Evolutionary conservation across 2,329 filamentous ascomycete genomes (phyloP), one percentile per base, ranked within the genome.

Genomic region (Trichoderma sp.): DNA sequence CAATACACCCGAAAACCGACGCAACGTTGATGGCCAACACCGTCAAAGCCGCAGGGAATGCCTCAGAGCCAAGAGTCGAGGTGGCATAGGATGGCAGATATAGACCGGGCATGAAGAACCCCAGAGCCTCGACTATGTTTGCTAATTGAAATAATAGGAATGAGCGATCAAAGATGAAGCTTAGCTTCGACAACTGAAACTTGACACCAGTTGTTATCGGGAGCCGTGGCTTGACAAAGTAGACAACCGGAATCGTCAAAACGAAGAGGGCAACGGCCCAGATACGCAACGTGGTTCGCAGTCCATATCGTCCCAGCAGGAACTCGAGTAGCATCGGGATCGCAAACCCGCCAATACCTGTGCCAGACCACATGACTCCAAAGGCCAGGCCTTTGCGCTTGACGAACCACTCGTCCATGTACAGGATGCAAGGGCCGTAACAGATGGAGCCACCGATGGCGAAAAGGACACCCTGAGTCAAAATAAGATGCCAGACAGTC

Each of bases 101-200:
- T 11, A 87, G 86, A 24, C 85, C 84, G 2, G 87, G 87, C 32
- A 89, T 80, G 69, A 87, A 87, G 75, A 86, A 89, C 3, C 87
- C 87, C 46, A 82, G 79, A 61, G 84, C 84, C 75, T 89, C 85
- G 58, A 86, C 76, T 4, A 86, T 78, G 69, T 86, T 89, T 54
- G 84, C 84, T 54, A 84, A 72, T 72, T 84, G 82, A 76, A 87
- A 86, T 66, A 88, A 79, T 72, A 84, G 80, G 72, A 89, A 87
- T 1, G 82, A 83, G 13, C 79, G 80, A 72, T 85, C 81, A 60
- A 79, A 73, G 30, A 87, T 78, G 74, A 89, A 89, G 18, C 76
- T 71, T 30, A 81, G 75, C 69, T 81, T 77, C 70, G 80, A 78
- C 28, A 78, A 75, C 54, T 74, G 76, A 30, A 71, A 68, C 61